Evolutionary conservation across 108 stramenopile genomes (phyloP).

Genomic region (Schizochytrium sp.): DNA sequence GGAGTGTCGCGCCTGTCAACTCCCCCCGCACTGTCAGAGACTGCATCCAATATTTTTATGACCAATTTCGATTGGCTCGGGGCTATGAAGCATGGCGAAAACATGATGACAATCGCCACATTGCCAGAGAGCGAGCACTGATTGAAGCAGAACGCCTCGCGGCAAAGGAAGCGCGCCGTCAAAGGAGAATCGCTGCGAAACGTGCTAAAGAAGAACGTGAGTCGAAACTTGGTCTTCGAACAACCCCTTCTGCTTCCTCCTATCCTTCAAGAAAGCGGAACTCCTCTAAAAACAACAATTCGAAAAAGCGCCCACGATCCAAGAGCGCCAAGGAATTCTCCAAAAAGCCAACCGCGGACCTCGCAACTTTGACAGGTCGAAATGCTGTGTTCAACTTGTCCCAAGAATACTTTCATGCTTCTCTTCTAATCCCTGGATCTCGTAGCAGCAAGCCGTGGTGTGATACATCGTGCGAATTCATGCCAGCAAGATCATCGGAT

Average conservation of each 20-base stretch:
- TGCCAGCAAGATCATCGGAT: conserved; percentile 22
- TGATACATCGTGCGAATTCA: conserved; percentile 28
- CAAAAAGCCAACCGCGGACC: background rate
- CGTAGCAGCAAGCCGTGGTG: conserved; percentile 14
- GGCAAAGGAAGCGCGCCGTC: conserved; percentile 18
- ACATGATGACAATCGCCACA: conserved; percentile 13
- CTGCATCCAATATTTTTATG: conserved; percentile 56
- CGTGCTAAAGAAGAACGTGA: conserved; percentile 23
- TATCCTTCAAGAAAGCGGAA: background rate
- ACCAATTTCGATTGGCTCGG: conserved; percentile 31
- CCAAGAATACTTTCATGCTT: no score
- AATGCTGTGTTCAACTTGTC: no score
- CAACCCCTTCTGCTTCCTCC: background rate
- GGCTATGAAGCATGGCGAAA: conserved; percentile 25
- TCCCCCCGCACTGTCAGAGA: background rate
- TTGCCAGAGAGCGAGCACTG: background rate
- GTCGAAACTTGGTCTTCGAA: background rate
- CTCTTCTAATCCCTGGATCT: background rate
- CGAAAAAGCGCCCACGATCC: background rate
- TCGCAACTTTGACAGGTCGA: background rate
- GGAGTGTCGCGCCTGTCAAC: background rate
- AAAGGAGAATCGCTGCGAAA: background rate
- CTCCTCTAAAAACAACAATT: background rate
- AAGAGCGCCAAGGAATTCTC: background rate
- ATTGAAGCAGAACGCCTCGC: conserved; percentile 36